A percentile compares a stretch with the other conserved stretches of the same genome.
Conservation (phyloP, 179 eudicot genomes). For the Patellifolia procumbens region DNA sequence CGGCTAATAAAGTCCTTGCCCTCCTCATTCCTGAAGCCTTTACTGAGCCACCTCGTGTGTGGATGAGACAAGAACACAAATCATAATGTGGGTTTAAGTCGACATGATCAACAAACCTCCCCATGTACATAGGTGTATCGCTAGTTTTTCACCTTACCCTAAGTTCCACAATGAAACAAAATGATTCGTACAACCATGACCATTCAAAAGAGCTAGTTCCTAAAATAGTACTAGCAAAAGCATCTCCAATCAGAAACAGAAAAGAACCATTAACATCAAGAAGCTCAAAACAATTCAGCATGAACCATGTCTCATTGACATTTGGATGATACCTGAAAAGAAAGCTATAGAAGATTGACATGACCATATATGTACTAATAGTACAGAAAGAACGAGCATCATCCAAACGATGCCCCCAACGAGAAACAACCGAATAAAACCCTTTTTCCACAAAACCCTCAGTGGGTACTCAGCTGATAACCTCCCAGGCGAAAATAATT, state of each 20-base stretch:
- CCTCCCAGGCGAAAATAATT: conserved; percentile 47
- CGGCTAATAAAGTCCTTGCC: too few relatives aligned
- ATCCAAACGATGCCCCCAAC: conserved; percentile 92
- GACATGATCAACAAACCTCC: not conserved
- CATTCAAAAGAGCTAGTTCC: not conserved
- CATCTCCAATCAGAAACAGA: not conserved
- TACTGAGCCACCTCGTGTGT: not conserved
- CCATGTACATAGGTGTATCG: not conserved
- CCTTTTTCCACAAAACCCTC: conserved; percentile 80
- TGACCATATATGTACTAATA: conserved; percentile 86
- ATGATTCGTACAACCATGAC: not conserved
- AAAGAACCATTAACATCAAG: not conserved
- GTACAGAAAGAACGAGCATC: conserved; percentile 72
- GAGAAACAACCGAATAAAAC: conserved; percentile 76
- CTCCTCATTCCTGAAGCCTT: not conserved
- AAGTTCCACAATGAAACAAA: not conserved
- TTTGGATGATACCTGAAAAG: conserved; percentile 73
- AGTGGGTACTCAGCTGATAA: conserved; percentile 51
- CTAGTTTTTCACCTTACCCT: not conserved
- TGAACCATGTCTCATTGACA: not conserved
- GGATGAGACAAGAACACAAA: not conserved
- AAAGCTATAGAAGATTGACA: conserved; percentile 88
- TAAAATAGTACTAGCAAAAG: conserved; percentile 1
- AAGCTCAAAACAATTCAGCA: not conserved
- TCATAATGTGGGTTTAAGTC: not conserved